Evolutionary conservation across 1,139 yeast species (phyloP).

Genomic region (Blastobotrys aristatus): DNA sequence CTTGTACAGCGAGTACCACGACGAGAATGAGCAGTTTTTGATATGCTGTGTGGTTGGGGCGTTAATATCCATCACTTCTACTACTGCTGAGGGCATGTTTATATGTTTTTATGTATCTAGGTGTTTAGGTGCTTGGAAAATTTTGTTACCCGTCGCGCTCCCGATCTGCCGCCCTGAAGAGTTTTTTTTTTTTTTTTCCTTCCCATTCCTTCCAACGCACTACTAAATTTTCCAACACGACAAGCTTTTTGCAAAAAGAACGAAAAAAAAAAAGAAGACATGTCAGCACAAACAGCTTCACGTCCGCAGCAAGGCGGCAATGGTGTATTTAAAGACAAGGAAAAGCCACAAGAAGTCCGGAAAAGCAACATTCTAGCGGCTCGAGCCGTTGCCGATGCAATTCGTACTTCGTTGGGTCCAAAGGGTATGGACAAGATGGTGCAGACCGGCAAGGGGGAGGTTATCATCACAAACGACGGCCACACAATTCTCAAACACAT

Average conservation of each 20-base stretch:
- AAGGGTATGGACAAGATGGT: constrained; percentile 99
- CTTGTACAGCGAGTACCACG: constrained; percentile 62
- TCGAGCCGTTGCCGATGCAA: constrained; percentile 96
- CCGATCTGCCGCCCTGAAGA: neutral
- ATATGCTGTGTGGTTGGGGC: constrained; percentile 40
- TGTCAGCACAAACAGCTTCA: constrained; percentile 23
- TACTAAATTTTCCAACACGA: no score
- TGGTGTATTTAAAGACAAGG: constrained; percentile 88
- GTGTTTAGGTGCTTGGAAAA: no score
- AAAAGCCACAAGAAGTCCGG: constrained; percentile 97
- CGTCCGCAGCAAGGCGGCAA: constrained; percentile 55
- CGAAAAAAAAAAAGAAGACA: constrained; percentile 12
- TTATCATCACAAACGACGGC: constrained; percentile 95
- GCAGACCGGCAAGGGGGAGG: constrained; percentile 86
- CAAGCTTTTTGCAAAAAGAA: neutral
- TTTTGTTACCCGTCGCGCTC: no score
- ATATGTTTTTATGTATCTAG: no score
- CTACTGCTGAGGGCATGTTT: no score
- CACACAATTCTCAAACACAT: constrained; percentile 89
- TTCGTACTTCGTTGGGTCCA: constrained; percentile 95
- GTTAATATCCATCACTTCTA: constrained; percentile 3
- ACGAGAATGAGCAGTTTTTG: constrained; percentile 62
- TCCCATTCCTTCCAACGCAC: neutral
- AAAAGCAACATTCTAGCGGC: constrained; percentile 92
- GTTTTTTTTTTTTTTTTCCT: neutral